phyloP scores from a whole-genome alignment of 345 rosid species.

The Citrus maxima region DNA sequence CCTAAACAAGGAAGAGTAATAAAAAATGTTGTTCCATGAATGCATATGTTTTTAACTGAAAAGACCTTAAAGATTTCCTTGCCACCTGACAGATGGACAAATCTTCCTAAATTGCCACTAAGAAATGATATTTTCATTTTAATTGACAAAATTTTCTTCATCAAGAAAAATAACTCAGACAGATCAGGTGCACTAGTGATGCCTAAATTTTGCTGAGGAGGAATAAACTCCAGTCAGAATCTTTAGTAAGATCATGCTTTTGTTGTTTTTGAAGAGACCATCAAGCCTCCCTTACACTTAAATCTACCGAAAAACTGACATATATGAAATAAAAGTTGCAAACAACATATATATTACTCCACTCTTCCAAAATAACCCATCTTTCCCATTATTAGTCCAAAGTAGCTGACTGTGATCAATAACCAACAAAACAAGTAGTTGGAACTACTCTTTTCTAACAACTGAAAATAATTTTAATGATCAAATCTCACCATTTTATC shows the following conservation, averaged over 20 bases:
- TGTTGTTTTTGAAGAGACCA: neutral
- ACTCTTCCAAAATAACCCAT: neutral
- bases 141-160: neutral
- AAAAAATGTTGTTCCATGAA: neutral
- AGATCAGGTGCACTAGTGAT: neutral
- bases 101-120: neutral
- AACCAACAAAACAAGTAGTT: neutral
- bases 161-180: neutral
- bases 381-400: neutral
- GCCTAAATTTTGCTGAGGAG: neutral
- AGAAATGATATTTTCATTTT: neutral
- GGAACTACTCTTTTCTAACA: neutral
- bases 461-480: neutral
- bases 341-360: neutral
- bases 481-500: neutral
- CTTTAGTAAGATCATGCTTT: neutral
- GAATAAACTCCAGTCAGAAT: neutral
- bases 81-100: neutral
- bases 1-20: neutral
- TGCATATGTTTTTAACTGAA: neutral
- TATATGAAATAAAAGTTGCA: neutral
- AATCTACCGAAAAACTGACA: neutral
- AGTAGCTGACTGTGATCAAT: neutral
- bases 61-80: neutral
- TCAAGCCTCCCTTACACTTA: neutral